Conservation (phyloP, 2,329 filamentous ascomycete species). For the Aspergillus calidoustus region DNA sequence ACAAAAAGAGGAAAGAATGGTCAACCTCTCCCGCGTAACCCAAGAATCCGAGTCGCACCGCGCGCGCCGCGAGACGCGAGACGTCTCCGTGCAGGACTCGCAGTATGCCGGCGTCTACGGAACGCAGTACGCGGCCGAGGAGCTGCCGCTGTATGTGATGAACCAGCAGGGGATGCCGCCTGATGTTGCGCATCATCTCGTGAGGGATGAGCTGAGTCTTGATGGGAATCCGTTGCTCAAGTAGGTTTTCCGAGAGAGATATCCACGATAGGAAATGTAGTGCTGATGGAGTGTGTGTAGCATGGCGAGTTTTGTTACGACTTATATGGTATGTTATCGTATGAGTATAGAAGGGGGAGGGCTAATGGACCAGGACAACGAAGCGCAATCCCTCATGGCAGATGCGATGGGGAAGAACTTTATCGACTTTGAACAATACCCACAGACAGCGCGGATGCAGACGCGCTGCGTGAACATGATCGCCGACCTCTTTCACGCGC, state of each 20-base stretch:
- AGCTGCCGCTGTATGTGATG: constrained; percentile 82
- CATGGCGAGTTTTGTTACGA: constrained; percentile 65
- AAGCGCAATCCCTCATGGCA: constrained; percentile 67
- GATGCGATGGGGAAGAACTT: constrained; percentile 74
- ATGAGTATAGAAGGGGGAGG: neutral
- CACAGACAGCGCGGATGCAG: constrained; percentile 65
- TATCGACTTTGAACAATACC: constrained; percentile 71
- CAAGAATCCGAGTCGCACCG: constrained; percentile 35
- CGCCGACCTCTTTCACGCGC: constrained; percentile 66
- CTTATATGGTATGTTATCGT: constrained; percentile 59
- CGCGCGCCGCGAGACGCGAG: constrained; percentile 16
- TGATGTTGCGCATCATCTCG: constrained; percentile 68
- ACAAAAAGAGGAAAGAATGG: constrained; percentile 29
- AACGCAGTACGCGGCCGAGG: constrained; percentile 77
- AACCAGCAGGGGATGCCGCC: constrained; percentile 86
- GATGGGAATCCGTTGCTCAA: constrained; percentile 72
- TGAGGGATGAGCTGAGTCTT: constrained; percentile 66
- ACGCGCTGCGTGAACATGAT: constrained; percentile 71
- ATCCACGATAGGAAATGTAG: neutral
- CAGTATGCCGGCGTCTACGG: constrained; percentile 74
- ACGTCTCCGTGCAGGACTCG: constrained; percentile 38
- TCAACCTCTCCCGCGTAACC: constrained; percentile 41
- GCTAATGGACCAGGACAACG: constrained; percentile 51
- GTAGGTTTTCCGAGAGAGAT: constrained; percentile 46
- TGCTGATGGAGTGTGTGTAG: neutral